Evolutionary conservation across 495 filamentous ascomycete species (phyloP).

Genomic region (Glutinoglossum americanum): DNA sequence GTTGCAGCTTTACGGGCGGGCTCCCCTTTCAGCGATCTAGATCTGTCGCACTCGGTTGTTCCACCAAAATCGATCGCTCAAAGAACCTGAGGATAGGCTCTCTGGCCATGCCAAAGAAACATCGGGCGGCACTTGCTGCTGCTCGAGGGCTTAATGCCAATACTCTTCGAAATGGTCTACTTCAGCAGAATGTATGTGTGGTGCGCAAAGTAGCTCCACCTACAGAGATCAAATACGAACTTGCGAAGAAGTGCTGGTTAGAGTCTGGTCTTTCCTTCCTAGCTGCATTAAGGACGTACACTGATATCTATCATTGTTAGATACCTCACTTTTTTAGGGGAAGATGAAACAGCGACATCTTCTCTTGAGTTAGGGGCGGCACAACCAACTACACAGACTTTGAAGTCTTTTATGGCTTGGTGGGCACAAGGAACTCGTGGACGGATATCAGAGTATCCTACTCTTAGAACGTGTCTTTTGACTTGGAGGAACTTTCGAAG

Average conservation of each 20-base stretch:
- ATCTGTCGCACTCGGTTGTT: too few relatives aligned
- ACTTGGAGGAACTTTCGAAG: not conserved
- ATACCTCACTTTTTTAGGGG: not conserved
- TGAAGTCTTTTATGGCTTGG: not conserved
- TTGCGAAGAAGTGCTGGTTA: not conserved
- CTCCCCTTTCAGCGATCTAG: too few relatives aligned
- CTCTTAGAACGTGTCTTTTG: not conserved
- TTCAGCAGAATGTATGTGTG: not conserved
- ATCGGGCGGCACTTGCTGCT: not conserved
- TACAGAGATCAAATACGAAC: not conserved
- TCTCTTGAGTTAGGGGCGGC: not conserved
- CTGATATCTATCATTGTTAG: not conserved
- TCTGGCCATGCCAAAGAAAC: not conserved
- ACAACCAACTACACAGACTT: not conserved
- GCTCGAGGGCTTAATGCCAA: not conserved
- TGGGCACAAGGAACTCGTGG: not conserved
- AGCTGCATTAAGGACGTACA: not conserved
- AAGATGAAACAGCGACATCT: not conserved
- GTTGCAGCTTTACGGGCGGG: too few relatives aligned
- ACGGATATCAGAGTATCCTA: not conserved
- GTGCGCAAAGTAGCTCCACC: not conserved
- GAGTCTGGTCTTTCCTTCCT: not conserved
- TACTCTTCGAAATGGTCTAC: not conserved
- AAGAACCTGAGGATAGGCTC: too few relatives aligned
- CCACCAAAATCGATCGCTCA: too few relatives aligned